Percentiles rank a stretch among this genome's conserved stretches.
phyloP scores from a whole-genome alignment of 2,329 filamentous ascomycete genomes.

The Paraphoma sp. region DNA sequence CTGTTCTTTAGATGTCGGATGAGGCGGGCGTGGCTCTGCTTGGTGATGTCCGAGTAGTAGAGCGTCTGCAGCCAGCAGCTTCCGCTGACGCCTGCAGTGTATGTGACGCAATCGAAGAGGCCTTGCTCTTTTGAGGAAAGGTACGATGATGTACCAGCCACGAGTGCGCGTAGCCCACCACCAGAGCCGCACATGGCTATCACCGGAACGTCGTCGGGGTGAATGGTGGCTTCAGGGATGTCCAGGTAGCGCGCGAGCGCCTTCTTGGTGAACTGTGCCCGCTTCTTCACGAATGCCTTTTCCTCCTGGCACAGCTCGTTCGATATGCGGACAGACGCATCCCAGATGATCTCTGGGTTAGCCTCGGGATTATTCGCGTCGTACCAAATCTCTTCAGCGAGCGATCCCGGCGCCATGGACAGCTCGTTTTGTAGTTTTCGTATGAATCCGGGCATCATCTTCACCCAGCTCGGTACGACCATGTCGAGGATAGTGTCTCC shows the following conservation, averaged over 20 bases:
- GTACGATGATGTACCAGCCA: conserved; percentile 88
- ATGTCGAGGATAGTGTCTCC: conserved; percentile 67
- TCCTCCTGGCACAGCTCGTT: conserved; percentile 84
- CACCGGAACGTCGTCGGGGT: conserved; percentile 89
- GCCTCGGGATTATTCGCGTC: conserved; percentile 84
- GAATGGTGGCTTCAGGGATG: conserved; percentile 78
- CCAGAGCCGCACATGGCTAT: conserved; percentile 96
- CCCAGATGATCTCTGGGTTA: conserved; percentile 86
- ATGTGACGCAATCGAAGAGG: conserved; percentile 91
- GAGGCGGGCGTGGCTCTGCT: conserved; percentile 70
- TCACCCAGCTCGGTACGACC: conserved; percentile 84
- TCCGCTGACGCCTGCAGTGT: conserved; percentile 93
- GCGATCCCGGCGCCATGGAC: conserved; percentile 83
- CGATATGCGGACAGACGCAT: conserved; percentile 83
- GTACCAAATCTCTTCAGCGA: conserved; percentile 92
- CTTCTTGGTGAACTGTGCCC: conserved; percentile 71
- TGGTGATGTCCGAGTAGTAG: conserved; percentile 80
- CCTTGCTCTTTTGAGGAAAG: conserved; percentile 84
- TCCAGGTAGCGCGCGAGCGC: conserved; percentile 84
- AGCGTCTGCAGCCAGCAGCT: conserved; percentile 94
- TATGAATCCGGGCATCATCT: conserved; percentile 75
- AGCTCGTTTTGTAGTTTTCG: conserved; percentile 86
- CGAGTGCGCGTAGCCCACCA: conserved; percentile 85
- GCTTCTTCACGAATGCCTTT: conserved; percentile 71
- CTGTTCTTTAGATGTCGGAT: conserved; percentile 87